These are phyloP conservation scores for Candida stauntonica DNA, from an alignment of 805 yeast genomes.

Conservation along the genomic window DNA sequence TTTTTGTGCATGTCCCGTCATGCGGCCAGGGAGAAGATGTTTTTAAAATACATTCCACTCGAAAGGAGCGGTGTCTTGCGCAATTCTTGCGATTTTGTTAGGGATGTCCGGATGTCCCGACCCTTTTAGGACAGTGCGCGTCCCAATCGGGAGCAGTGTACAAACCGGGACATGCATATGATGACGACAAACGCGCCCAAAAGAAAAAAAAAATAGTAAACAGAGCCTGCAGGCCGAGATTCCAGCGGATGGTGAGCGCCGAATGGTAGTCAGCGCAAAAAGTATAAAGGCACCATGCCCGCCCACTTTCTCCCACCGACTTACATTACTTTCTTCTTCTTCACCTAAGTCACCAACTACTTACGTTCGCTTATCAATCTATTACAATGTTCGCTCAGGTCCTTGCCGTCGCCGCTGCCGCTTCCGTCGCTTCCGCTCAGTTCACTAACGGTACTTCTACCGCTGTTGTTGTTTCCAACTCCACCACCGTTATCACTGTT, in stretches of 20 bases:
- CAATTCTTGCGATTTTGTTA: not conserved
- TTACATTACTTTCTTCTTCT: constrained; percentile 4
- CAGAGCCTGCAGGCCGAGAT: not conserved
- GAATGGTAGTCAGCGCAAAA: constrained; percentile 3
- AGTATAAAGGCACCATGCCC: constrained; percentile 13
- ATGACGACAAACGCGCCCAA: not conserved
- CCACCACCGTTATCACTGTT: constrained; percentile 32
- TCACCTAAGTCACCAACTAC: constrained; percentile 26
- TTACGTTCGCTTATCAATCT: constrained; percentile 26
- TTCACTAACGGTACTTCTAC: constrained; percentile 25
- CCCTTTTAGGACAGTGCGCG: not conserved
- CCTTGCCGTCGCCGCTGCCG: constrained; percentile 26
- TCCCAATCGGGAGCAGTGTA: constrained; percentile 1
- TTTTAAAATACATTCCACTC: not conserved
- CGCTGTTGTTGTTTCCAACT: constrained; percentile 25
- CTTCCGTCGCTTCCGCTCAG: constrained; percentile 28
- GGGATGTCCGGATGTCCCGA: not conserved
- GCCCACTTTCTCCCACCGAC: constrained; percentile 7
- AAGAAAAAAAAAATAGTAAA: constrained; percentile 5
- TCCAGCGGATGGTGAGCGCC: not conserved
- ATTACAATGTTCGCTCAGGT: constrained; percentile 31
- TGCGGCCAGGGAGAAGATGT: no score
- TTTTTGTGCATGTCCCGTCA: no score
- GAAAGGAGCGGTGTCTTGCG: not conserved
- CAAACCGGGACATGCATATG: not conserved